Conservation (phyloP, 352 stramenopile species). For the Phytophthora pistaciae region DNA sequence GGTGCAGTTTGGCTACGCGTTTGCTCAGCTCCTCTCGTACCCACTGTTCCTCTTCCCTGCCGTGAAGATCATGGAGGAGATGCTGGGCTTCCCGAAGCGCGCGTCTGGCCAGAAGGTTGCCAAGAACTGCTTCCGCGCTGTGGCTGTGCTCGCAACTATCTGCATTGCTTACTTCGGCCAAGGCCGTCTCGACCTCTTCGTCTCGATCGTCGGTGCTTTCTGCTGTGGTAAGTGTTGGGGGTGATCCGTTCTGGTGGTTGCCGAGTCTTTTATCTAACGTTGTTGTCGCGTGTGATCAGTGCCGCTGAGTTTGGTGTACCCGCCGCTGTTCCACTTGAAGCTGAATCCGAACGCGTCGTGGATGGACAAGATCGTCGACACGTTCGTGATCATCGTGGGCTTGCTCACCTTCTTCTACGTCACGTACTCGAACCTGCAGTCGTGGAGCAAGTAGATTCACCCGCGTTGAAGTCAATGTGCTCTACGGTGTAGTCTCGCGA, state of each 20-base stretch:
- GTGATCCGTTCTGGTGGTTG: constrained; percentile 5
- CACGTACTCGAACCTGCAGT: constrained; percentile 80
- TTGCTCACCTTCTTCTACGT: constrained; percentile 85
- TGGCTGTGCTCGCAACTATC: constrained; percentile 74
- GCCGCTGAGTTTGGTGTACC: constrained; percentile 84
- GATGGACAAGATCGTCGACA: constrained; percentile 68
- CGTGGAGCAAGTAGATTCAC: constrained; percentile 57
- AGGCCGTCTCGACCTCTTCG: constrained; percentile 78
- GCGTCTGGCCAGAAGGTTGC: constrained; percentile 73
- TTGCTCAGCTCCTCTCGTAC: constrained; percentile 83
- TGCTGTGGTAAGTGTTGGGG: constrained; percentile 68
- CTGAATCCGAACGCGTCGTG: constrained; percentile 54
- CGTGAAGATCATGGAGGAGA: constrained; percentile 88
- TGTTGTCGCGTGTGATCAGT: constrained; percentile 43
- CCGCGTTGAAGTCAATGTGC: neutral
- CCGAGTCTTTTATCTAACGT: constrained; percentile 7
- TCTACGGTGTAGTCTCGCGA: neutral
- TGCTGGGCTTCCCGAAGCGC: constrained; percentile 75
- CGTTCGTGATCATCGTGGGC: constrained; percentile 65
- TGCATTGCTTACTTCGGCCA: constrained; percentile 83
- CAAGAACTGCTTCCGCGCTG: constrained; percentile 79
- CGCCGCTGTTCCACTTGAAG: constrained; percentile 84
- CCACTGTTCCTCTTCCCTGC: constrained; percentile 83
- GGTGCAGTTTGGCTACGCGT: constrained; percentile 82
- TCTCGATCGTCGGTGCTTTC: constrained; percentile 84